Base-by-base conservation (phyloP, 2,329 filamentous ascomycete genomes). In the Drechslerella dactyloides region DNA sequence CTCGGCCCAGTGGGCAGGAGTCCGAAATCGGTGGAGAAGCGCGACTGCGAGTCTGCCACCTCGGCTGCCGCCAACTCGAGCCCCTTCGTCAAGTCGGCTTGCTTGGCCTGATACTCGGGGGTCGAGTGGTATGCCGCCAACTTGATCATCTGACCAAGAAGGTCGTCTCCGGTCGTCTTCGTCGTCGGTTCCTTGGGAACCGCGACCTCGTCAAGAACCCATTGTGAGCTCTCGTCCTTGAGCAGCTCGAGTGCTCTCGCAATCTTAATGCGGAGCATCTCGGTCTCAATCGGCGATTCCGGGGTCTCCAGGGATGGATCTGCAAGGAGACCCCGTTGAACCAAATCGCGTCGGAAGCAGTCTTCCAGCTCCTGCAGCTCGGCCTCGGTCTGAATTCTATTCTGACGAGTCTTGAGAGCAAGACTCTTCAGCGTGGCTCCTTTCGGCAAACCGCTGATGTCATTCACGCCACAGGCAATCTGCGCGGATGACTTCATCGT, bases 321-420 rank as follows among this genome's bases (percentile, higher is more conserved):
- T 21, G 61, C 13, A 1, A 60, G 42, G 21, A 64, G 40, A 23
- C 66, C 60, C 1, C 37, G 56, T 10, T 55, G 59, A 2, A 60
- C 46, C n/a, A 53, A 44, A 23, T 64, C 66, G 10, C 35, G 30
- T 5, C 58, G 46, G 24, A 51, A 70, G 37, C 64, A 37, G n/a
- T 70, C 66, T 44, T 70, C 66, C 11, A 64, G 30, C 8, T 44
- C 54, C 30, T 70, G 59, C 11, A 70, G 13, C 19, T 48, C 59
- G 0, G 66, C 66, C 19, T 70, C 44, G 3, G 40, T 42, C n/a
- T 42, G 40, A 4, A 70, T 33, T 4, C 48, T 55, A 15, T 70
- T 56, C 23, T 24, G 24, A 13, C 66, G 54, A 17, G 61, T 37
- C 7, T 59, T 48, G 40, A 64, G 59, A 10, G 48, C 44, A 15